Evolutionary conservation across 768 basidiomycete species (phyloP).

Genomic region (Russula compacta): DNA sequence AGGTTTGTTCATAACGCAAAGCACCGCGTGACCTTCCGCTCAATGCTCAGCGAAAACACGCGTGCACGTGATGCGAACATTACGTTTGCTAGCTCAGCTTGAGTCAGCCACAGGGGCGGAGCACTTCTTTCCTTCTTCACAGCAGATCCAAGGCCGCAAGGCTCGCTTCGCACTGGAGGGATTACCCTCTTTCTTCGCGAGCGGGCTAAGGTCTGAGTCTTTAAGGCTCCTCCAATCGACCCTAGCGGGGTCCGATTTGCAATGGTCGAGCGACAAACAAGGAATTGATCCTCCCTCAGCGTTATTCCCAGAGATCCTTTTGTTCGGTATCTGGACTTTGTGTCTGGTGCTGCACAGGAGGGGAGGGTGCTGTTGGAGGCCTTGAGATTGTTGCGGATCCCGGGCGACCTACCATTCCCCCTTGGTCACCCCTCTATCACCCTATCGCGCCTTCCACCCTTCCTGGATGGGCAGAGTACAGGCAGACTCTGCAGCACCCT

Average conservation of each 20-base stretch:
- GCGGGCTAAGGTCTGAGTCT: constrained; percentile 82
- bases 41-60: not conserved
- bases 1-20: not conserved
- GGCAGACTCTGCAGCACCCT: constrained; percentile 9
- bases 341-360: constrained; percentile 1
- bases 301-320: constrained; percentile 37
- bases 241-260: constrained; percentile 53
- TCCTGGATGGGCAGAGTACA: constrained; percentile 11
- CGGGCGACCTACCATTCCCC: constrained; percentile 4
- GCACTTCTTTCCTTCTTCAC: not conserved
- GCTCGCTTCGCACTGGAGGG: constrained; percentile 49
- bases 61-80: constrained; percentile 13
- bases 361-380: constrained; percentile 13
- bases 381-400: constrained; percentile 19
- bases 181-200: constrained; percentile 37
- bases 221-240: constrained; percentile 52
- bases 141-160: constrained; percentile 55
- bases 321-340: constrained; percentile 30
- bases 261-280: constrained; percentile 58
- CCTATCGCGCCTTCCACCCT: constrained; percentile 17
- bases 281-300: constrained; percentile 34
- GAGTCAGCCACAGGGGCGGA: not conserved
- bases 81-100: not conserved
- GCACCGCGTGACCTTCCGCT: not conserved
- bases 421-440: not conserved